phyloP scores from a whole-genome alignment of 1,284 basidiomycete genomes.

The Tetrapyrgos nigripes region DNA sequence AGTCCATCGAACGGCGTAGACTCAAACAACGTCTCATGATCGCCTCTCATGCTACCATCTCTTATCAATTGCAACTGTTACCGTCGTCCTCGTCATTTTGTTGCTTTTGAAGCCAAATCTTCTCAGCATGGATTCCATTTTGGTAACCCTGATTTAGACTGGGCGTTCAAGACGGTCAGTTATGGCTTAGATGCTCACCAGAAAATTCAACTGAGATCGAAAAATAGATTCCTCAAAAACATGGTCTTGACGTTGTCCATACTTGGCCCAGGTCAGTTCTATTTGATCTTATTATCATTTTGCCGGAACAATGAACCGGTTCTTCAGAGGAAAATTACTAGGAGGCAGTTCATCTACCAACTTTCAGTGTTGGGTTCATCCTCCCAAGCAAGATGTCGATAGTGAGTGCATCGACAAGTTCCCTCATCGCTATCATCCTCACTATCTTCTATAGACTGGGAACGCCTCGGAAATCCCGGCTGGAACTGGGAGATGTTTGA shows the following conservation, averaged over 20 bases:
- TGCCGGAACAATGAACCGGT: no score
- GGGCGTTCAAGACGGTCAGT: conserved; percentile 26
- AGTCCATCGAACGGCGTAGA: not conserved
- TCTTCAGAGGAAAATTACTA: conserved; percentile 28
- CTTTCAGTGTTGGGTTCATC: conserved; percentile 31
- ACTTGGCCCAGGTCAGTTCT: no score
- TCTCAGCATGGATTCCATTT: conserved; percentile 23
- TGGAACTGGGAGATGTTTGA: conserved; percentile 51
- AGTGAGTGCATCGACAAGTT: conserved; percentile 21
- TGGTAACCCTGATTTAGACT: conserved; percentile 27
- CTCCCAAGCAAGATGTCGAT: conserved; percentile 35
- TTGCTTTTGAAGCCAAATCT: conserved; percentile 13
- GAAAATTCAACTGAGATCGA: no score
- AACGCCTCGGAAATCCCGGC: conserved; percentile 38
- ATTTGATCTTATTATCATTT: no score
- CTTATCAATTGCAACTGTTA: not conserved
- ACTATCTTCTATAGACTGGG: conserved; percentile 32
- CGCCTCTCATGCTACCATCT: no score
- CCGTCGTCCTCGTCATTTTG: not conserved
- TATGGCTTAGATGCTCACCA: no score
- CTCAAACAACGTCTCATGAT: no score
- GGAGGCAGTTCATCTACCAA: conserved; percentile 31
- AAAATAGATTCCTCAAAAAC: conserved; percentile 6
- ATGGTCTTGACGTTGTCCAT: conserved; percentile 4
- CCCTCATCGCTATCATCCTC: not conserved